A percentile compares a stretch with the other conserved stretches of the same genome.
Conservation (phyloP, 148 eudicot species). For the Cornus controversa region DNA sequence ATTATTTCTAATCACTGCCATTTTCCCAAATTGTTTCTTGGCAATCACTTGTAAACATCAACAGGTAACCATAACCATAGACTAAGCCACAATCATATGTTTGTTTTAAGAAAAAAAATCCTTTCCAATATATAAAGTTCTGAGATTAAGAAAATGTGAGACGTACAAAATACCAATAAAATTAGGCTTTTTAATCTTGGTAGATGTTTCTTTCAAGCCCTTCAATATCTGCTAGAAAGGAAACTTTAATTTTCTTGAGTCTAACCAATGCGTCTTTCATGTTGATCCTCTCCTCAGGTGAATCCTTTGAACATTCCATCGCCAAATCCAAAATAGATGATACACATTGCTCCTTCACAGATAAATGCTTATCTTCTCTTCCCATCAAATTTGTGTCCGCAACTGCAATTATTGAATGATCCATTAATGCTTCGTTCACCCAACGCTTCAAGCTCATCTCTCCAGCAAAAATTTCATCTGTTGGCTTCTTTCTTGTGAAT, state of each 20-base stretch:
- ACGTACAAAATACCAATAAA: no score
- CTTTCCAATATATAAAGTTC: no score
- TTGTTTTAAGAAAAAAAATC: no score
- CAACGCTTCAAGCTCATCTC: conserved; percentile 17
- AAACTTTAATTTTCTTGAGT: background rate
- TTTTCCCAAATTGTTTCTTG: no score
- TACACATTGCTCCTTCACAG: conserved; percentile 4
- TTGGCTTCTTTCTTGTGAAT: conserved; percentile 21
- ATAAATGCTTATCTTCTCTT: background rate
- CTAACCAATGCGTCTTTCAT: background rate
- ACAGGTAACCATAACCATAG: no score
- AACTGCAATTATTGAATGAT: background rate
- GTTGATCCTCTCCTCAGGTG: conserved; percentile 4
- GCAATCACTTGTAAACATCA: no score
- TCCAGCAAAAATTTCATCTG: conserved; percentile 12
- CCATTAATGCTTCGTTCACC: conserved; percentile 4
- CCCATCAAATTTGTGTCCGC: conserved; percentile 9
- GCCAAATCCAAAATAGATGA: conserved; percentile 11
- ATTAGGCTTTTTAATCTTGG: no score
- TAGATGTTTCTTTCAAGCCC: no score
- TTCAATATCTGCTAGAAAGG: background rate
- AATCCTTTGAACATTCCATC: conserved; percentile 8
- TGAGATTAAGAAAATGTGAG: no score
- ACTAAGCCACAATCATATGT: no score
- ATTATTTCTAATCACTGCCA: no score